These are phyloP conservation scores for Gossypium raimondii DNA, from an alignment of 345 rosid genomes.

Conservation along the genomic window DNA sequence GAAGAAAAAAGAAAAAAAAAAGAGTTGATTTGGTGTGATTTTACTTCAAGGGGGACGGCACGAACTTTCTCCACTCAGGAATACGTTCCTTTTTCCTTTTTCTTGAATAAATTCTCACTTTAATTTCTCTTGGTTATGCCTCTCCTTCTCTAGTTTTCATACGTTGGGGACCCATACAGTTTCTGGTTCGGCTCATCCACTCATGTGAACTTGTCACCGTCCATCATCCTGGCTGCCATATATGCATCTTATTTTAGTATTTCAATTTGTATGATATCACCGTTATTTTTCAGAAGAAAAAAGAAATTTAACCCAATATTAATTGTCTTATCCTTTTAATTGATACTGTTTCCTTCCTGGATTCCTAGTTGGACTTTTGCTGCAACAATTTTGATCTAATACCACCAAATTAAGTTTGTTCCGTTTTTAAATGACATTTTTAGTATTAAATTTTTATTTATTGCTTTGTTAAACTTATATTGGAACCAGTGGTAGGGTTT, in stretches of 20 bases:
- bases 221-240: conserved; percentile 31
- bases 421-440: too few species aligned
- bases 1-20: neutral
- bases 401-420: too few species aligned
- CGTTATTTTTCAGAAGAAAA: neutral
- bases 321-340: neutral
- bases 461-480: too few species aligned
- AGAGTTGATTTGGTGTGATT: neutral
- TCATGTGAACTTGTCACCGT: conserved; percentile 58
- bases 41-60: neutral
- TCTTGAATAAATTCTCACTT: neutral
- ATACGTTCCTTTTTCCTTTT: neutral
- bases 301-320: neutral
- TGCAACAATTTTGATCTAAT: too few species aligned
- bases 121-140: neutral
- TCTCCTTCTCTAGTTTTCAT: conserved; percentile 7
- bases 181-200: conserved; percentile 40
- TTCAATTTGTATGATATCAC: neutral
- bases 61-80: conserved; percentile 32
- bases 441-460: too few species aligned
- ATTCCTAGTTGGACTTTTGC: neutral
- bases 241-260: conserved; percentile 14
- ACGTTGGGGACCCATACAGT: conserved; percentile 49
- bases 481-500: conserved; percentile 18
- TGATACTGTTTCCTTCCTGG: neutral